Conservation (phyloP, 78 protist genomes). For the Tieghemostelium lacteum region DNA sequence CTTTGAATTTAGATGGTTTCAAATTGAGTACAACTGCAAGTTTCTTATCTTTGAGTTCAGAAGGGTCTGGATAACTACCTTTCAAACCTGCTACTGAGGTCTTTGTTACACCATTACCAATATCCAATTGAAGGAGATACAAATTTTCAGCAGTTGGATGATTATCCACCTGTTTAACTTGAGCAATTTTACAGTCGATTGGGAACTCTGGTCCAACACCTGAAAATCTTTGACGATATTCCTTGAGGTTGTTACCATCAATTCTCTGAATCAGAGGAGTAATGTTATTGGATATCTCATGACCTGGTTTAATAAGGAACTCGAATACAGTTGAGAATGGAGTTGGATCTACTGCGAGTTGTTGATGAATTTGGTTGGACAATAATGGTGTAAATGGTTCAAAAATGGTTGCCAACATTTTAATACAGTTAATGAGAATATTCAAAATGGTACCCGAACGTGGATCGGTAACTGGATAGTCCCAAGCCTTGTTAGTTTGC, state of each 20-base stretch:
- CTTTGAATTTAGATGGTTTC: conserved; percentile 87
- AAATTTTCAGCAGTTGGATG: conserved; percentile 80
- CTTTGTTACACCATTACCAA: conserved; percentile 53
- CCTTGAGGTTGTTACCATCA: conserved; percentile 26
- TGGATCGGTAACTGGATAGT: conserved; percentile 30
- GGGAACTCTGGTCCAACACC: conserved; percentile 71
- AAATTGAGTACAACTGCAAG: conserved; percentile 58
- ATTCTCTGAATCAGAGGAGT: conserved; percentile 26
- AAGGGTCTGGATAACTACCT: conserved; percentile 22
- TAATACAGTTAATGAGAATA: conserved; percentile 34
- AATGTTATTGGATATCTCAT: conserved; percentile 31
- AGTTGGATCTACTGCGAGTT: conserved; percentile 34
- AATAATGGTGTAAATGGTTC: conserved; percentile 87
- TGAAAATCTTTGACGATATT: conserved; percentile 23
- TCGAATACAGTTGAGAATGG: conserved; percentile 32
- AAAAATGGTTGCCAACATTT: conserved; percentile 68
- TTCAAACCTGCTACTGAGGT: conserved; percentile 70
- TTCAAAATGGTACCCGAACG: conserved; percentile 77
- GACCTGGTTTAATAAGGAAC: conserved; percentile 43
- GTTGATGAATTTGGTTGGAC: conserved; percentile 48
- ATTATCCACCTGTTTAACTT: background rate
- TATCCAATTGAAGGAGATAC: conserved; percentile 62
- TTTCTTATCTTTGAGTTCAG: conserved; percentile 27
- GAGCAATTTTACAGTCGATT: conserved; percentile 79
- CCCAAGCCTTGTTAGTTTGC: conserved; percentile 88